Evolutionary conservation across 2,329 filamentous ascomycete species (phyloP).

Genomic region (Thielaviopsis punctulata): DNA sequence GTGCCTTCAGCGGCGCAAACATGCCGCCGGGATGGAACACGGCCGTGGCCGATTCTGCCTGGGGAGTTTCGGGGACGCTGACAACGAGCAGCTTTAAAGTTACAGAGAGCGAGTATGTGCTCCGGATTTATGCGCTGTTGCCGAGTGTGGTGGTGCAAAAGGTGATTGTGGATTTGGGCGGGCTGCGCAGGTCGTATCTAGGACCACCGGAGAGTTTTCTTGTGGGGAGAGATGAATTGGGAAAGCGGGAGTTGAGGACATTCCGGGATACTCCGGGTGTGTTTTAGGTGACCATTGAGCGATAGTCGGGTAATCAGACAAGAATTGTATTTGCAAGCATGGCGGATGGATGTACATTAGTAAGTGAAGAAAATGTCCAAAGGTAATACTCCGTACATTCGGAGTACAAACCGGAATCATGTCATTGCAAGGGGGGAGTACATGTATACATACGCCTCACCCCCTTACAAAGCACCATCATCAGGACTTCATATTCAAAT

Average conservation of each 20-base stretch:
- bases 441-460: too few species aligned
- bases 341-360: background rate
- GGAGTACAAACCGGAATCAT: too few species aligned
- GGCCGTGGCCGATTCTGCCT: conserved; percentile 28
- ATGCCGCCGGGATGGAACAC: conserved; percentile 26
- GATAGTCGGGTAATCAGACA: background rate
- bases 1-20: conserved; percentile 22
- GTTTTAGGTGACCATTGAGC: too few species aligned
- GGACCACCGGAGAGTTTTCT: conserved; percentile 39
- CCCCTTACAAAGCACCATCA: too few species aligned
- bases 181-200: conserved; percentile 34
- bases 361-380: too few species aligned
- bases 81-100: conserved; percentile 29
- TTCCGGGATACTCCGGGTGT: background rate
- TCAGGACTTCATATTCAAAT: too few species aligned
- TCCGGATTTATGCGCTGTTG: conserved; percentile 34
- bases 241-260: conserved; percentile 10
- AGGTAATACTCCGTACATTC: too few species aligned
- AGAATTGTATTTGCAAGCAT: background rate
- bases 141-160: conserved; percentile 38
- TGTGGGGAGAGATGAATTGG: conserved; percentile 23
- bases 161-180: conserved; percentile 37
- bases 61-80: conserved; percentile 27
- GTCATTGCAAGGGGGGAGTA: too few species aligned
- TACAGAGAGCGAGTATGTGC: conserved; percentile 27